Evolutionary conservation across 2,329 filamentous ascomycete genomes (phyloP).

Genomic region (Epichloe aotearoae): DNA sequence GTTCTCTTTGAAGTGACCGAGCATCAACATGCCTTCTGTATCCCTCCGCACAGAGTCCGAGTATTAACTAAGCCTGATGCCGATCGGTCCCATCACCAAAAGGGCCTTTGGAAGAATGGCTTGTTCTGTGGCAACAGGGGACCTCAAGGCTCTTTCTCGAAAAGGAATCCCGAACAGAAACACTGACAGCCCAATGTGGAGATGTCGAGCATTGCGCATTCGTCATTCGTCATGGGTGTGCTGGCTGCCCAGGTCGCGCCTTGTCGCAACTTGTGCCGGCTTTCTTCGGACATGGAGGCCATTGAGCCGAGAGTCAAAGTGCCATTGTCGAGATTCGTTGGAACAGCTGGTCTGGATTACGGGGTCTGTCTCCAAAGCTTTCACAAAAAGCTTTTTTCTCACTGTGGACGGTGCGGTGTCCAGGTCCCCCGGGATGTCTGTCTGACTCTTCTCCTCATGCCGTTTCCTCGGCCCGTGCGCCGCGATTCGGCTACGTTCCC

Average conservation of each 20-base stretch:
- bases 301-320: too few species aligned
- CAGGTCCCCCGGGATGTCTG: background rate
- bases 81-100: background rate
- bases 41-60: background rate
- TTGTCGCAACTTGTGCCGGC: too few species aligned
- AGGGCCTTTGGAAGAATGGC: background rate
- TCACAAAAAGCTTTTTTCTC: too few species aligned
- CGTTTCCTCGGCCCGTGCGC: background rate
- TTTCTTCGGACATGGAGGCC: too few species aligned
- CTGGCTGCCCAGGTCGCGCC: background rate
- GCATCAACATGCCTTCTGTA: too few species aligned
- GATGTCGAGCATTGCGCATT: background rate
- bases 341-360: background rate
- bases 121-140: background rate
- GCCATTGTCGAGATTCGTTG: background rate
- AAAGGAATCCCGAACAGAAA: conserved; percentile 8
- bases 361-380: background rate
- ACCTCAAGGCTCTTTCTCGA: conserved; percentile 6
- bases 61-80: background rate
- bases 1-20: background rate
- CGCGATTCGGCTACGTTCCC: background rate
- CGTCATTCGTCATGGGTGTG: background rate
- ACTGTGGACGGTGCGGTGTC: too few species aligned
- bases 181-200: conserved; percentile 1
- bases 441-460: background rate